These are phyloP conservation scores for Talaromyces islandicus DNA, from an alignment of 2,329 filamentous ascomycete species.

Conservation along the genomic window DNA sequence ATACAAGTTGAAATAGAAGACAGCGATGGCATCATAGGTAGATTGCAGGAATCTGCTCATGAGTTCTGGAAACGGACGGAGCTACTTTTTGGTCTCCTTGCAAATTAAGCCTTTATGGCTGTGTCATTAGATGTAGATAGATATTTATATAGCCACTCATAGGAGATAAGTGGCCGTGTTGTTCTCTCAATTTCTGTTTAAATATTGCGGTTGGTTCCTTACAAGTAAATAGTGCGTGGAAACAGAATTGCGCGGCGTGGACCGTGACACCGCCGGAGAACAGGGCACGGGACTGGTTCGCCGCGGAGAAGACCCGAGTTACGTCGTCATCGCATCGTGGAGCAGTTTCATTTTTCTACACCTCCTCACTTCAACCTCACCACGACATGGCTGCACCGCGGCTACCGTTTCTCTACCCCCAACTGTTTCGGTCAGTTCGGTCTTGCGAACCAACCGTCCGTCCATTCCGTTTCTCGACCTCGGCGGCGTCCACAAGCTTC, in stretches of 20 bases:
- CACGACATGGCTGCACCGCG: slow-evolving; percentile 56
- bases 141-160: neutral
- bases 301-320: slow-evolving; percentile 16
- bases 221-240: neutral
- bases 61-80: slow-evolving; percentile 82
- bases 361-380: neutral
- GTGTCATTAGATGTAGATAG: neutral
- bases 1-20: slow-evolving; percentile 44
- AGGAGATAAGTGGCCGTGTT: neutral
- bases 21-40: slow-evolving; percentile 44
- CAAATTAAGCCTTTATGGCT: slow-evolving; percentile 15
- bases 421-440: slow-evolving; percentile 54
- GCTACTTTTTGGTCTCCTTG: slow-evolving; percentile 73
- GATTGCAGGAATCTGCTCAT: slow-evolving; percentile 56
- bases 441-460: slow-evolving; percentile 41
- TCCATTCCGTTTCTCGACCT: slow-evolving; percentile 34
- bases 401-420: slow-evolving; percentile 64
- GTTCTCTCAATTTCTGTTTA: neutral
- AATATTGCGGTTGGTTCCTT: neutral
- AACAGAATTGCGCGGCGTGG: neutral
- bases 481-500: slow-evolving; percentile 22
- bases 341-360: slow-evolving; percentile 11
- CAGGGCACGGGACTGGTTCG: slow-evolving; percentile 12
- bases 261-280: neutral
- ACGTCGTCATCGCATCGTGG: neutral